Evolutionary conservation across 2,329 filamentous ascomycete genomes (phyloP), one percentile per base, ranked within the genome.

Genomic region (Cladophialophora immunda): DNA sequence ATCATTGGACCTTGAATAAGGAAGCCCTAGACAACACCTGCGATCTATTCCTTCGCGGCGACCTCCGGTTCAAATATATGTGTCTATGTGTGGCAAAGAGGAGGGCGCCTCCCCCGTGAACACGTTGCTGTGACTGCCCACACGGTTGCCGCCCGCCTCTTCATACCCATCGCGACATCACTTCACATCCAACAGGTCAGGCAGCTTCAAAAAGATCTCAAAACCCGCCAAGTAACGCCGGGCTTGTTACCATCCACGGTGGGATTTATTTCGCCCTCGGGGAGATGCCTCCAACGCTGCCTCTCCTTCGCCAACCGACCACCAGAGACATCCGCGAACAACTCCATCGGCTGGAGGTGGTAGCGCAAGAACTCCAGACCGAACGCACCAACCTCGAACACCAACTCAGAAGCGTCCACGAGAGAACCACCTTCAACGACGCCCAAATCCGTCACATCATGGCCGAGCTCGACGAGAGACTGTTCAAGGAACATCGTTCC

Each of bases 361-460:
- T n/a, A 5, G 59, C 50, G 1, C 50, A 63, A 41, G 19, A 36
- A 13, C 61, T 58, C 53, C 22, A 41, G 5, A 19, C 19, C 6
- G 58, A 59, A 27, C 64, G 58, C 29, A 30, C n/a, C 41, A 29
- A 3, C n/a, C 50, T 62, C 13, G 45, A 58, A 36, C 5, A n/a
- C 25, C 41, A 55, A 22, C 47, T 68, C 19, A 17, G 57, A 22
- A 11, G 7, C 25, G 22, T 66, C 13, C 38, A 47, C 3, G 47
- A 45, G 27, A 30, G 59, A 56, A 65, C 66, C 50, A 45, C 30
- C 45, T 55, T 41, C 36, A 68, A 66, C 57, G 64, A 64, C 41
- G 47, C 45, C 32, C 17, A 57, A 29, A 60, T 68, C 52, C 56
- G 56, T n/a, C 13, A 17, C 59, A 68, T 38, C 58, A 68, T 68